Percentiles rank a stretch among this genome's conserved stretches.
Conservation (phyloP, 2,329 filamentous ascomycete species). For the Ophiobolus disseminans region DNA sequence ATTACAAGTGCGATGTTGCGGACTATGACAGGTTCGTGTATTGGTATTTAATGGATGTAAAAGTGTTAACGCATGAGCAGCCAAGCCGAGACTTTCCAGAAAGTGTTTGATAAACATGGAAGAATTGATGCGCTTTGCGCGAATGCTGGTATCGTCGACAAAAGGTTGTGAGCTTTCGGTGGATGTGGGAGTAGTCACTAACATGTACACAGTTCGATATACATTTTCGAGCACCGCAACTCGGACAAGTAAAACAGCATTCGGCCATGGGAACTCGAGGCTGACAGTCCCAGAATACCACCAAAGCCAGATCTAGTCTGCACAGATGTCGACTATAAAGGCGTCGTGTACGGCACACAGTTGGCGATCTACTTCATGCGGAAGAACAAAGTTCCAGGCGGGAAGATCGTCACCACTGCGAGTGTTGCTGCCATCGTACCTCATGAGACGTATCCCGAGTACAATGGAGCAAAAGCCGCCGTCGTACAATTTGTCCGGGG, state of each 20-base stretch:
- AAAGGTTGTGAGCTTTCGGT: slow-evolving; percentile 10
- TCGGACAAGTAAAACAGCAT: slow-evolving; percentile 26
- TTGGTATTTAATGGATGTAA: not conserved
- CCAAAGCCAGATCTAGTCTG: slow-evolving; percentile 54
- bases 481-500: slow-evolving; percentile 38
- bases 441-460: slow-evolving; percentile 57
- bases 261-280: not conserved
- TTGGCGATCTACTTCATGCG: slow-evolving; percentile 63
- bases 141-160: slow-evolving; percentile 61
- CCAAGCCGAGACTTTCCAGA: slow-evolving; percentile 55
- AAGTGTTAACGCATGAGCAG: slow-evolving; percentile 27
- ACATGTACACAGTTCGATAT: slow-evolving; percentile 51
- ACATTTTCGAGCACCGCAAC: slow-evolving; percentile 49
- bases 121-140: slow-evolving; percentile 59
- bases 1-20: slow-evolving; percentile 32
- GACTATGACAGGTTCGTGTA: slow-evolving; percentile 34
- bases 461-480: slow-evolving; percentile 60
- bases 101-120: slow-evolving; percentile 54
- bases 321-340: slow-evolving; percentile 61
- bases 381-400: slow-evolving; percentile 54
- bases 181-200: not conserved
- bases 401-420: slow-evolving; percentile 55
- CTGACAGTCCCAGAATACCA: slow-evolving; percentile 44
- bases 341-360: slow-evolving; percentile 58
- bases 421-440: slow-evolving; percentile 56